Conservation (phyloP, 306 rosid genomes). For the Citrullus colocynthis region DNA sequence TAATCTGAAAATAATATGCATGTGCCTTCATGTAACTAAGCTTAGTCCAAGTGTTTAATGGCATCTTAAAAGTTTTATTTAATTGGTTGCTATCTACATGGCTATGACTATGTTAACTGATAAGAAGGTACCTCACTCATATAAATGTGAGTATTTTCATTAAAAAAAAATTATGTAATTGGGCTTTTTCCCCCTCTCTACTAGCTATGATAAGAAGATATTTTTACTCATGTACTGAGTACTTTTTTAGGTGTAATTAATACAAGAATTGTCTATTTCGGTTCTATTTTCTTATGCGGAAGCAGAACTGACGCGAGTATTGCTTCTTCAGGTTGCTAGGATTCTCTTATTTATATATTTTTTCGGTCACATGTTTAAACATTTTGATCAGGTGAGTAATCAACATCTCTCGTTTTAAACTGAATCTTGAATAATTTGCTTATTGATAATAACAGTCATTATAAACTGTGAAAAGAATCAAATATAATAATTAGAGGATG, state of each 20-base stretch:
- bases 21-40: background rate
- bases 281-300: background rate
- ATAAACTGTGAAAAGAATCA: background rate
- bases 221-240: background rate
- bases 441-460: background rate
- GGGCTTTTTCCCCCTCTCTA: background rate
- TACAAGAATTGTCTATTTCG: background rate
- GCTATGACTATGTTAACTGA: too few relatives aligned
- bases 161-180: background rate
- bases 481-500: background rate
- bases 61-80: background rate
- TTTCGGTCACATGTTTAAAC: constrained; percentile 50
- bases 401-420: constrained; percentile 4
- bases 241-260: background rate
- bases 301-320: background rate
- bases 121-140: background rate
- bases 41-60: background rate
- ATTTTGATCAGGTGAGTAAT: constrained; percentile 67
- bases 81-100: background rate
- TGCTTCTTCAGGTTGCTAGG: constrained; percentile 61
- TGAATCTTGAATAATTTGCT: background rate
- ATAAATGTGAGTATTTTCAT: too few relatives aligned
- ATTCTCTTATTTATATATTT: constrained; percentile 60
- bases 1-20: background rate
- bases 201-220: background rate